Base-by-base conservation (phyloP, 2,329 filamentous ascomycete species). In the Penicillium expansum region DNA sequence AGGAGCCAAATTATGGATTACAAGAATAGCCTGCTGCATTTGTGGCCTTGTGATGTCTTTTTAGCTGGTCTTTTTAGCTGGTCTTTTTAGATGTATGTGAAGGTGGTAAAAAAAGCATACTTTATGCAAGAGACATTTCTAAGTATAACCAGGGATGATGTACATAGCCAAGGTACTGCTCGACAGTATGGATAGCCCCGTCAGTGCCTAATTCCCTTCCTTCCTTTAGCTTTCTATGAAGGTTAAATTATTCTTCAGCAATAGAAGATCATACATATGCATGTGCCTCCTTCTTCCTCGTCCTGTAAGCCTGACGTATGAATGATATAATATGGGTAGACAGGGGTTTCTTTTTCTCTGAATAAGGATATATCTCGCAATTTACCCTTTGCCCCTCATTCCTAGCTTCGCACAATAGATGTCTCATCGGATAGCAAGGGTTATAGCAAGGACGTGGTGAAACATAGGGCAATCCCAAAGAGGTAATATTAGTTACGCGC, bases 401-500 rank as follows among this genome's bases (percentile, higher is more conserved):
- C 22, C 22, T 38, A 16, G 7, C 10, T 38, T 29, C 1, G 2
- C 10, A 18, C 6, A 10, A 39, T 30, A 37, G 6, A 49, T 55
- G 35, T 42, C 27, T 42, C 44, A 13, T 51, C 10, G 20, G 32
- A n/a, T 30, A 48, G 51, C 27, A 47, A 39, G 33, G 42, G 24
- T 2, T 18, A 13, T 30, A 39, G 33, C 6, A 48, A 53, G 33
- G 33, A 39, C 10, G 32, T 14, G 18, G 38, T 42, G 39, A 44
- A 33, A 41, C 29, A 37, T 33, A 39, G 43, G 35, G 45, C 37
- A 45, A 35, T 29, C 62, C 62, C 13, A 48, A 66, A 57, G 30
- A 39, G 64, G 64, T 47, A 64, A 44, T 54, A 66, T 62, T 48
- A 33, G 54, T 37, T 42, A 60, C 62, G 61, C 62, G 62, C 11